Evolutionary conservation across 169 alveolate species (phyloP), one percentile per base, ranked within the genome.

Genomic region (Plasmodium knowlesi): DNA sequence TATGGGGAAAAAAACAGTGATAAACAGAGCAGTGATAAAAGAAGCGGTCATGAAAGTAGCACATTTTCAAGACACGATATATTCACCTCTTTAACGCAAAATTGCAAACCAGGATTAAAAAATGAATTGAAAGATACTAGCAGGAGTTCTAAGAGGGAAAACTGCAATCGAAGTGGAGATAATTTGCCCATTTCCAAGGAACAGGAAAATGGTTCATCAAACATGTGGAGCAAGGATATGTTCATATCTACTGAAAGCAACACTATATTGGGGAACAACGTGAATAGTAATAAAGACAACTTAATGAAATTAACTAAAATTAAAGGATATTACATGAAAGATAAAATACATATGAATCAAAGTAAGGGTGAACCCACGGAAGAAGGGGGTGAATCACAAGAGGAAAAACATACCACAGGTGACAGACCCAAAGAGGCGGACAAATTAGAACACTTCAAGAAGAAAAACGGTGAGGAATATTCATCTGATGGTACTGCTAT

Each of bases 231-330:
- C 46, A 67, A 53, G 22, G 30, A 22, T 67, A 22, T 43, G 76
- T 28, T 82, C 16, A 53, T 16, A n/a, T 70, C 61, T 37, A 39
- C 53, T 37, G 70, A 67, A 43, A 83, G 76, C n/a, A 61, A 61
- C 76, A 83, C 19, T 37, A 53, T 1, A 70, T 19, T 41, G 71
- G 28, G 37, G 28, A 43, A 37, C 73, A 32, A 70, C 3, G 41
- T 70, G 53, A 83, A 83, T 67, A 83, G 32, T 39, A 83, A 53
- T 83, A 43, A 83, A 30, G 70, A 83, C 50, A 37, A 53, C 19
- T 19, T 41, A 39, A n/a, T 70, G 54, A 71, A 67, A 83, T 28
- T 61, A 83, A 57, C 41, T 57, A 61, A 84, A 72, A 32, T 84
- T 37, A 72, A 72, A 72, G 57, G 28, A 22, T 34, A 84, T 84